Base-by-base conservation (phyloP, 257 asterid genomes). In the Ilex asprella region DNA sequence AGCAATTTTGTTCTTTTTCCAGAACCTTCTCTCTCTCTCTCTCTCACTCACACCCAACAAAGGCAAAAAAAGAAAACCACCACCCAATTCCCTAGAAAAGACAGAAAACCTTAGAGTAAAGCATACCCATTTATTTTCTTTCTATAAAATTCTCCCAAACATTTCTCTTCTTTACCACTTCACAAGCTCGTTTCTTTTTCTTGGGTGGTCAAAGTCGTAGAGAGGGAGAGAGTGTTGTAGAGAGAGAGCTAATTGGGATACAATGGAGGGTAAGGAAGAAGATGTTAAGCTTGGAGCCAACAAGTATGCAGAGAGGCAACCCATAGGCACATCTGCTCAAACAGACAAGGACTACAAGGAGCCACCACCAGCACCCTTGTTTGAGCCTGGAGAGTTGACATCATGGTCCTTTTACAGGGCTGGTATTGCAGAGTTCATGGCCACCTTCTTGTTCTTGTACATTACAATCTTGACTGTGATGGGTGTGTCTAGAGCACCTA, bases 361-460 rank as follows among this genome's bases (percentile, higher is more conserved):
- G 60, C 79, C 85, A 67, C 82, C 85, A 14, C 67, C 85, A 39
- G 82, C 85, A 2, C 80, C 85, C 0, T 32, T 80, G 63, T 76
- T 76, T 65, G 85, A 80, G 71, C 82, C 85, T 6, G 85, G 82
- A 15, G 85, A 80, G 60, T 41, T 79, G 10, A 70, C 69, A 35
- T 79, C 82, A 58, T 79, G 85, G 85, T 73, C 82, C 16, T 79
- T 79, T 76, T 79, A 76, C 73, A 69, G 84, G 58, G 84, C 84
- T 66, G 84, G 84, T 0, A 79, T 79, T 60, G 84, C 84, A 5
- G 84, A 79, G 58, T 79, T 79, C 67, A 55, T 79, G 70, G 84
- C 84, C 41, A 79, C 84, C 61, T 73, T 79, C 70, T 60, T 79
- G 72, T 79, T 79, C 59, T 65, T 79, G n/a, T 79, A 79, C 57